phyloP scores from a whole-genome alignment of 306 rosid genomes.

The Gastrolobium villosum region DNA sequence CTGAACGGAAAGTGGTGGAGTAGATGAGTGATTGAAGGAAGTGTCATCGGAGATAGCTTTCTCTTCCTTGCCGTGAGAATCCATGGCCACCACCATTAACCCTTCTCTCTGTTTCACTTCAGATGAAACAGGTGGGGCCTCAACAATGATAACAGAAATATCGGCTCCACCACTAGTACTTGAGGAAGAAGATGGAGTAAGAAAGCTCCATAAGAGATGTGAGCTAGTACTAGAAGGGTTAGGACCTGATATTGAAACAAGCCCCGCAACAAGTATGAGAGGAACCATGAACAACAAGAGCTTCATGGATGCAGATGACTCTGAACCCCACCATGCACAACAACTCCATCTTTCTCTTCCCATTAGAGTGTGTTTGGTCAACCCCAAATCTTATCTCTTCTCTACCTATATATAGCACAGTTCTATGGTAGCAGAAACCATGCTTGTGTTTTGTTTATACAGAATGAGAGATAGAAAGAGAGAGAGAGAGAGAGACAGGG shows the following conservation, averaged over 20 bases:
- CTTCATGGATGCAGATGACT: constrained; percentile 52
- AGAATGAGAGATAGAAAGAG: neutral
- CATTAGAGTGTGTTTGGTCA: constrained; percentile 26
- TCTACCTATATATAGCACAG: constrained; percentile 22
- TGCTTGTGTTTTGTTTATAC: neutral
- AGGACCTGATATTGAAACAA: constrained; percentile 68
- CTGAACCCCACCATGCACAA: constrained; percentile 44
- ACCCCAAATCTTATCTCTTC: neutral
- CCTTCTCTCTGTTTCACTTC: constrained; percentile 28
- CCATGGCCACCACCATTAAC: constrained; percentile 48
- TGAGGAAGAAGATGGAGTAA: constrained; percentile 35
- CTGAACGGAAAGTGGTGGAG: constrained; percentile 61
- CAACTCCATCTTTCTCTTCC: constrained; percentile 15
- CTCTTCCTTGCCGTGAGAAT: constrained; percentile 46
- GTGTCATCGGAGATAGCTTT: constrained; percentile 66
- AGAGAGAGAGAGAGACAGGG: neutral
- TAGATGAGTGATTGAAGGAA: constrained; percentile 56
- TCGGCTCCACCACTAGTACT: neutral
- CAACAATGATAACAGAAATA: neutral
- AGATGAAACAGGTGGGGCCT: constrained; percentile 24
- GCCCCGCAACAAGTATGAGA: constrained; percentile 61
- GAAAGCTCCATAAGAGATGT: constrained; percentile 43
- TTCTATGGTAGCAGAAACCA: constrained; percentile 36
- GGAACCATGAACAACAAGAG: constrained; percentile 65
- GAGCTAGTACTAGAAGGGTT: constrained; percentile 39